A percentile compares a stretch with the other conserved stretches of the same genome.
Evolutionary conservation across 1,284 basidiomycete genomes (phyloP).

Genomic region (Sparassis latifolia): DNA sequence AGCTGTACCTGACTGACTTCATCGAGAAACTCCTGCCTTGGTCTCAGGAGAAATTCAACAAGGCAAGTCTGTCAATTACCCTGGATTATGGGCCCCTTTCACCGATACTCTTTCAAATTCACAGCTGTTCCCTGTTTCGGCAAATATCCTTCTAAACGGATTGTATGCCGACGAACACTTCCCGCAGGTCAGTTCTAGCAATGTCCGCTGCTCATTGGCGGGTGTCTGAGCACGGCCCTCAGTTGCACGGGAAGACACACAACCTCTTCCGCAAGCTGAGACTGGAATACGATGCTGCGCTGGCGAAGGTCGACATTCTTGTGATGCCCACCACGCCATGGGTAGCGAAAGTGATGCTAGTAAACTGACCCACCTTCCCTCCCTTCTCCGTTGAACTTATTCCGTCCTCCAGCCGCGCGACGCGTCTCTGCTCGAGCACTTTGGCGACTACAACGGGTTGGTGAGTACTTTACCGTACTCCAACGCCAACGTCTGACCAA

Average conservation of each 20-base stretch:
- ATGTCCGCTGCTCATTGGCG: neutral
- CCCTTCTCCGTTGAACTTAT: neutral
- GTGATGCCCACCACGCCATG: slow-evolving; percentile 38
- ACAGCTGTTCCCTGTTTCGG: slow-evolving; percentile 16
- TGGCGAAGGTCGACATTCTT: slow-evolving; percentile 34
- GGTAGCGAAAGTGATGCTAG: slow-evolving; percentile 18
- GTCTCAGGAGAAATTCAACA: slow-evolving; percentile 34
- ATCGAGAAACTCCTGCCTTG: slow-evolving; percentile 31
- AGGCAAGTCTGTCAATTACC: slow-evolving; percentile 12
- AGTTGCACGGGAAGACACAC: slow-evolving; percentile 29
- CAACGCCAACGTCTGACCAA: neutral
- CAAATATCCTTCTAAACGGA: slow-evolving; percentile 16
- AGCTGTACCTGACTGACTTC: slow-evolving; percentile 33
- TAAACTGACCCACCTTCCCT: neutral
- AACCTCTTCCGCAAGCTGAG: slow-evolving; percentile 36
- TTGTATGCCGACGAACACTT: slow-evolving; percentile 24
- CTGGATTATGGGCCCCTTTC: neutral
- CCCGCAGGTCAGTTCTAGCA: slow-evolving; percentile 14
- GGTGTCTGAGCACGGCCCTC: neutral
- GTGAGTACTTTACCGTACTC: slow-evolving; percentile 6
- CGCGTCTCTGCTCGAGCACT: slow-evolving; percentile 12
- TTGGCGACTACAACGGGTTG: slow-evolving; percentile 17
- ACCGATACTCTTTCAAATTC: neutral
- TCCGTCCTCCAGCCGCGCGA: slow-evolving; percentile 8
- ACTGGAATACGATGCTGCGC: slow-evolving; percentile 32